Evolutionary conservation across 139 green algal genomes (phyloP).

Genomic region (Tetratostichococcus sp.): DNA sequence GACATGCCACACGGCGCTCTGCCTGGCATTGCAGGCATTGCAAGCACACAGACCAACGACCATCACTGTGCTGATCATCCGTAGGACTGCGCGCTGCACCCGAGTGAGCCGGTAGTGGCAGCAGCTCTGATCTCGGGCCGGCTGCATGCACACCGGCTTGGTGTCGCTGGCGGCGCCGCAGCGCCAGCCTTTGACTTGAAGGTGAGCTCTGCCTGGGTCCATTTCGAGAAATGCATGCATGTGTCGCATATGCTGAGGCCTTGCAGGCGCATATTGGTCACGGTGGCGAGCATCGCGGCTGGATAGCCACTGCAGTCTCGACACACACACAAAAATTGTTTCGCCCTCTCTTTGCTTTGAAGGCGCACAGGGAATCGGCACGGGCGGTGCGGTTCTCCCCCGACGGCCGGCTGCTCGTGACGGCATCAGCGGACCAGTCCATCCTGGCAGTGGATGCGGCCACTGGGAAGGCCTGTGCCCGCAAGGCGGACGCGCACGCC

Average conservation of each 20-base stretch:
- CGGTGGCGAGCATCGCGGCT: too few relatives aligned
- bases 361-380: slow-evolving; percentile 33
- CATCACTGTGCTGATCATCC: not conserved
- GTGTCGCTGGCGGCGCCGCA: not conserved
- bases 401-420: slow-evolving; percentile 23
- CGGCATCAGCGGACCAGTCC: slow-evolving; percentile 26
- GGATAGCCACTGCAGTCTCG: not conserved
- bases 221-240: too few relatives aligned
- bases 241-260: too few relatives aligned
- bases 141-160: slow-evolving; percentile 9
- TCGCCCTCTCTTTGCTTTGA: too few relatives aligned
- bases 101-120: slow-evolving; percentile 36
- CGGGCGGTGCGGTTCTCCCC: slow-evolving; percentile 46
- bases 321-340: slow-evolving; percentile 11
- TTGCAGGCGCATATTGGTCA: too few relatives aligned
- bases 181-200: not conserved
- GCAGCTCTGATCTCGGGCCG: slow-evolving; percentile 49
- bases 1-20: too few relatives aligned
- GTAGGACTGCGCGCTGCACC: slow-evolving; percentile 47
- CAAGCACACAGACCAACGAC: too few relatives aligned
- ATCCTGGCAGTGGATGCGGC: slow-evolving; percentile 31
- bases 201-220: not conserved
- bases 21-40: not conserved
- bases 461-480: slow-evolving; percentile 29
- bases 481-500: slow-evolving; percentile 51